A percentile compares a stretch with the other conserved stretches of the same genome.
These are phyloP conservation scores for Simmondsia chinensis DNA, from an alignment of 148 eudicot genomes.

Conservation along the genomic window DNA sequence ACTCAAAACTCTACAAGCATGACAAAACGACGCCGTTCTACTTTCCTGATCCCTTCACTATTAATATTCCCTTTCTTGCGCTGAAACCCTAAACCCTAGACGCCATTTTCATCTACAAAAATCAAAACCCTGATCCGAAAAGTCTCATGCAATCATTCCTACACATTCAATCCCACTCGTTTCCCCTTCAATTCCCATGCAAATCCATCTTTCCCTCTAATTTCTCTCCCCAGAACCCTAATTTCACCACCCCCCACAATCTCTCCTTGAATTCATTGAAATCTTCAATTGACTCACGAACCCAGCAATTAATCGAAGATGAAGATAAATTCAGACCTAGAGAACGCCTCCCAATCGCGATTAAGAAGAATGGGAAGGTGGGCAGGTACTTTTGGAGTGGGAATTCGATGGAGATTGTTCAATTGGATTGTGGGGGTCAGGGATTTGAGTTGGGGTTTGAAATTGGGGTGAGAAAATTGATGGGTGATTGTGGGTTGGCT, in stretches of 20 bases:
- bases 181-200: conserved; percentile 28
- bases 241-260: conserved; percentile 1
- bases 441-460: conserved; percentile 21
- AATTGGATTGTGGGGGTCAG: conserved; percentile 20
- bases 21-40: too few relatives aligned
- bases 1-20: too few relatives aligned
- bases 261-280: conserved; percentile 19
- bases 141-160: conserved; percentile 20
- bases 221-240: conserved; percentile 11
- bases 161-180: conserved; percentile 1
- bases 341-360: conserved; percentile 41
- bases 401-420: conserved; percentile 38
- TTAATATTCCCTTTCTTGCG: too few relatives aligned
- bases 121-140: too few relatives aligned
- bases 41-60: too few relatives aligned
- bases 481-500: conserved; percentile 18
- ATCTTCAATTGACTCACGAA: conserved; percentile 17
- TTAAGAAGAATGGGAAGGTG: conserved; percentile 33
- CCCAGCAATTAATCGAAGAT: conserved; percentile 12
- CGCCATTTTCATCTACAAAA: too few relatives aligned
- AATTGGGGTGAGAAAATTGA: conserved; percentile 33
- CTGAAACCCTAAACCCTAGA: too few relatives aligned
- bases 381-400: conserved; percentile 55
- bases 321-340: conserved; percentile 12
- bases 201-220: conserved; percentile 9